These are phyloP conservation scores for Tolypocladium pustulatum DNA, from an alignment of 2,329 filamentous ascomycete species.

Conservation along the genomic window DNA sequence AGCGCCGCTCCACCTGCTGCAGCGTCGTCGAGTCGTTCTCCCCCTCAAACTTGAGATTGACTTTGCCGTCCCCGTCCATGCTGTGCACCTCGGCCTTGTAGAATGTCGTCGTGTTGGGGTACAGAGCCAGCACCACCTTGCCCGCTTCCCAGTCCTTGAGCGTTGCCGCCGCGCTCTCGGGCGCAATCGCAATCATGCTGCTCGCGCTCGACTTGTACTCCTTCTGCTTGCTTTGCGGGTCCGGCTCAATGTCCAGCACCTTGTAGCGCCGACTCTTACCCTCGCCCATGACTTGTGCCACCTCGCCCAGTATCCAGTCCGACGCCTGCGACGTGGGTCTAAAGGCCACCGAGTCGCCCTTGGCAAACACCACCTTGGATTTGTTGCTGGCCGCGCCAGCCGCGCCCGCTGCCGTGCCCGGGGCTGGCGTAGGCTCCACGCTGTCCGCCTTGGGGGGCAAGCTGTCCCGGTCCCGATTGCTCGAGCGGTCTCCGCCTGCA, in stretches of 20 bases:
- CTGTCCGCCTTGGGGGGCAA: conserved; percentile 46
- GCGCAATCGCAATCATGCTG: conserved; percentile 68
- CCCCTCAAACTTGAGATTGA: conserved; percentile 67
- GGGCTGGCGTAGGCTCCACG: conserved; percentile 33
- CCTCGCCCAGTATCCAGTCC: conserved; percentile 69
- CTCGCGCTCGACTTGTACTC: conserved; percentile 63
- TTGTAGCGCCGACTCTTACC: conserved; percentile 70
- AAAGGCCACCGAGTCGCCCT: conserved; percentile 57
- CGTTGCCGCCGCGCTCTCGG: conserved; percentile 33
- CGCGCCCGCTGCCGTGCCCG: conserved; percentile 1
- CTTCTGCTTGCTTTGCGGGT: conserved; percentile 54
- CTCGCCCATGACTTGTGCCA: conserved; percentile 64
- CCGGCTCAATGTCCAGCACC: conserved; percentile 70
- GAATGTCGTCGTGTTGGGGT: conserved; percentile 77
- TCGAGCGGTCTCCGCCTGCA: conserved; percentile 15
- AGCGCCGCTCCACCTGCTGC: conserved; percentile 64
- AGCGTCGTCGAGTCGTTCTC: conserved; percentile 65
- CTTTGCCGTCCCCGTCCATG: conserved; percentile 44
- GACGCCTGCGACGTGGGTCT: conserved; percentile 42
- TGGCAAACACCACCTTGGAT: conserved; percentile 46
- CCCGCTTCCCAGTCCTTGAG: conserved; percentile 54
- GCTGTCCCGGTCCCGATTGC: conserved; percentile 37
- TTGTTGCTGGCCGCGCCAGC: conserved; percentile 14
- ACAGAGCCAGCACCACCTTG: conserved; percentile 66
- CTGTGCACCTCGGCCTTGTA: conserved; percentile 76